These are phyloP conservation scores for Lepidium aucheri DNA, from an alignment of 345 rosid species.

Conservation along the genomic window DNA sequence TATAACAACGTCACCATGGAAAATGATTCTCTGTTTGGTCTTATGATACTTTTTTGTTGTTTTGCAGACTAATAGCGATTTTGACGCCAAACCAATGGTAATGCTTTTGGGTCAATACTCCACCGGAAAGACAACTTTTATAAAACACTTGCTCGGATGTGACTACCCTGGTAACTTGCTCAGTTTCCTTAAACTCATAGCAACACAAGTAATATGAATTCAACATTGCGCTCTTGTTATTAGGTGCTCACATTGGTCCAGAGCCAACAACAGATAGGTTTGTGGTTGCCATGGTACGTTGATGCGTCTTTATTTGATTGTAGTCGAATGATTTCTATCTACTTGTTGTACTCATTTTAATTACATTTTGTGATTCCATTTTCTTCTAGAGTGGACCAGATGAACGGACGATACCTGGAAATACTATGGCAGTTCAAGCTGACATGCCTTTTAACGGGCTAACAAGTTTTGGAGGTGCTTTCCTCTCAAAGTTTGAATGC, in stretches of 20 bases:
- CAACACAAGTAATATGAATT: background rate
- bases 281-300: conserved; percentile 85
- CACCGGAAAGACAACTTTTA: conserved; percentile 93
- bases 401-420: conserved; percentile 75
- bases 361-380: background rate
- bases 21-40: background rate
- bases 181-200: background rate
- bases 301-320: background rate
- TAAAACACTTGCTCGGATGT: conserved; percentile 75
- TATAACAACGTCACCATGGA: background rate
- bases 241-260: conserved; percentile 98
- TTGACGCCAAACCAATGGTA: conserved; percentile 96
- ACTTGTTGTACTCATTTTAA: background rate
- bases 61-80: conserved; percentile 74
- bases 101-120: conserved; percentile 98
- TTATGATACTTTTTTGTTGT: conserved; percentile 1
- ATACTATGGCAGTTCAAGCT: conserved; percentile 88
- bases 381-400: conserved; percentile 66
- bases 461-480: conserved; percentile 84
- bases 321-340: background rate
- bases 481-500: conserved; percentile 79
- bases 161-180: conserved; percentile 65
- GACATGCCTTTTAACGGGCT: conserved; percentile 80
- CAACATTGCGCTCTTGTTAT: background rate
- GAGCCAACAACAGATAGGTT: conserved; percentile 99